Base-by-base conservation (phyloP, 2,329 filamentous ascomycete species). In the Fusarium udum region DNA sequence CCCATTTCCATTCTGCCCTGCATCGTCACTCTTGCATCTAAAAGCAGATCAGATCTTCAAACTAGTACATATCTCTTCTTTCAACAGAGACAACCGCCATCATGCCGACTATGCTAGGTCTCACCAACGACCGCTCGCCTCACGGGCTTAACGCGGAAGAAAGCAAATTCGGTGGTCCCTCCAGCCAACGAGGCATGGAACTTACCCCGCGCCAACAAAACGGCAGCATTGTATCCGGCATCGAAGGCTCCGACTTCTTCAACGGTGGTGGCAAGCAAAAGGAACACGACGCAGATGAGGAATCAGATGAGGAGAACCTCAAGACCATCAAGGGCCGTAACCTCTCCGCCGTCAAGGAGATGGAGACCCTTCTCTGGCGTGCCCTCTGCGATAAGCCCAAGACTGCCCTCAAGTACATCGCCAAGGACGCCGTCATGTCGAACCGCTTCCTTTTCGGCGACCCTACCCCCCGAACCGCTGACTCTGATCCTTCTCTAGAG, bases 361-460 rank as follows among this genome's bases (percentile, higher is more conserved):
- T 78, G 77, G 77, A 78, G 64, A 78, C 77, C 32, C 74, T 78
- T 24, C 72, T 78, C 60, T 78, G 77, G 77, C 77, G 77, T 49
- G 77, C 77, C 36, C 77, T 78, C 26, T 78, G 76, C 71, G 77
- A 78, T 66, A 78, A 78, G 69, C 77, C 77, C 61, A 78, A 78
- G 66, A 67, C 59, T 26, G 77, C 77, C 49, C 72, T 77, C 53
- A 78, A 76, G 59, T 78, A 78, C 66, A 73, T 78, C 32, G 77
- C 63, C 51, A 78, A 78, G 45, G 77, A 78, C 52, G 76, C 75
- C 57, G 65, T 78, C 67, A 71, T 78, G 55, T 78, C 76, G 11
- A 78, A 78, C 77, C 74, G 70, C 49, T 78, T 76, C 65, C 72
- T 78, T 45, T 78, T 78, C 24, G 77, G 76, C 43, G 77, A 78